Evolutionary conservation across 805 yeast genomes (phyloP), one percentile per base, ranked within the genome.

Genomic region (Myxozyma neotropica): DNA sequence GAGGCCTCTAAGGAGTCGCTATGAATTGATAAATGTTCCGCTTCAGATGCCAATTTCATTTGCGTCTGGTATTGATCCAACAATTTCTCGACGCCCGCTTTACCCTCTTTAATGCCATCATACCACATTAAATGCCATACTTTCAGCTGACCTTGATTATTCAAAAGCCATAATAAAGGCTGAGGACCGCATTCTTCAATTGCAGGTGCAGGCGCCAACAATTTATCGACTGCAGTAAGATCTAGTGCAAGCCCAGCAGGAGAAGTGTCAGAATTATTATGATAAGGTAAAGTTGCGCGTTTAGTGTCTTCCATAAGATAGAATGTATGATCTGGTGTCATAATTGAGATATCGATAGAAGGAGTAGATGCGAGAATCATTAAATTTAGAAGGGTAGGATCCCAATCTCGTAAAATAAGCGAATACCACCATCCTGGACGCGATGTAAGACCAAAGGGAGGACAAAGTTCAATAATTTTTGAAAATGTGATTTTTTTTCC

Each of bases 241-340:
- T 89, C 96, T 4, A 89, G 49, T 0, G 83, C 83, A 10, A 88
- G 64, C 4, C 96, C 96, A 23, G 88, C 75, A 0, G 93, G 84
- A 6, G 87, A 80, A 13, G 87, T 81, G 67, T 89, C 96, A 52
- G 81, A 85, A 47, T 81, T 85, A 0, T 83, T 85, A 68, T 82
- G 83, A 66, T 89, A 75, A 1, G 96, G 96, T 63, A 89, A 75
- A 26, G 83, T 80, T 0, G 96, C 96, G 51, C 88, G 78, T 67
- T 83, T 83, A 3, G 85, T 77, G 68, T 91, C 97, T 66, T 87
- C 87, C 2, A 80, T 72, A 7, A 85, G 85, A 31, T 74, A 74
- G 0, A 86, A 68, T 2, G 76, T 69, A 19, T 72, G 71, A 0
- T 65, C 49, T 0, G 74, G 66, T 1, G 83, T 76, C 26, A 81